Evolutionary conservation across 2,329 filamentous ascomycete genomes (phyloP), one percentile per base, ranked within the genome.

Genomic region (Aspergillus cejpii): DNA sequence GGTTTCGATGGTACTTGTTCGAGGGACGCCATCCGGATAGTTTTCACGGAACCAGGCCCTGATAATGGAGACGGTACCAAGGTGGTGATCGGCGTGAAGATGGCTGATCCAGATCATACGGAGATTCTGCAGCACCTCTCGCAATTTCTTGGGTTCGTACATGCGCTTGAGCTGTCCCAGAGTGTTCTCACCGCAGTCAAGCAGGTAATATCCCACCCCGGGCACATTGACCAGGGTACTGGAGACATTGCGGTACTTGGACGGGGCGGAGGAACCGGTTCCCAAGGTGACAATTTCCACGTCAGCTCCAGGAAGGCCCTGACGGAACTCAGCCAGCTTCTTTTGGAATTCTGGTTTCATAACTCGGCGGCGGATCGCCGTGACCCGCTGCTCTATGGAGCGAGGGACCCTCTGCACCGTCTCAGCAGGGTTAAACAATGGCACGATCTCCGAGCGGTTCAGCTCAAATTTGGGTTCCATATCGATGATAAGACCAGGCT

Each of bases 211-310:
- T n/a, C 92, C 92, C 55, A 82, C 78, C 3, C 83, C 85, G 5
- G 92, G 92, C 2, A 95, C 83, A 11, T 86, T 79, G 36, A 98
- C 70, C 3, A 98, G 74, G 0, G 90, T 96, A 1, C 83, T 82
- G 8, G 91, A 95, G 15, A 98, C 92, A 63, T 97, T 98, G 57
- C 92, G 85, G 65, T 96, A 92, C 63, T 94, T 94, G 26, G 88
- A 94, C 1, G 92, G 92, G 12, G 85, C 64, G 0, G 91, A 86
- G 2, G 91, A 97, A 6, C 92, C 92, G 2, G 92, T 98, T 5
- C 92, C 92, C 0, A 98, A 77, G 1, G 89, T 81, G 29, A 90
- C 84, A 39, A 98, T 80, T 64, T 96, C 89, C 0, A 84, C 80
- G 56, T 96, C 83, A 26, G 79, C 76, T 52, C 80, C 79, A 2